Percentiles rank a stretch among this genome's conserved stretches.
These are phyloP conservation scores for Tranzscheliella williamsii DNA, from an alignment of 1,284 basidiomycete species.

Conservation along the genomic window DNA sequence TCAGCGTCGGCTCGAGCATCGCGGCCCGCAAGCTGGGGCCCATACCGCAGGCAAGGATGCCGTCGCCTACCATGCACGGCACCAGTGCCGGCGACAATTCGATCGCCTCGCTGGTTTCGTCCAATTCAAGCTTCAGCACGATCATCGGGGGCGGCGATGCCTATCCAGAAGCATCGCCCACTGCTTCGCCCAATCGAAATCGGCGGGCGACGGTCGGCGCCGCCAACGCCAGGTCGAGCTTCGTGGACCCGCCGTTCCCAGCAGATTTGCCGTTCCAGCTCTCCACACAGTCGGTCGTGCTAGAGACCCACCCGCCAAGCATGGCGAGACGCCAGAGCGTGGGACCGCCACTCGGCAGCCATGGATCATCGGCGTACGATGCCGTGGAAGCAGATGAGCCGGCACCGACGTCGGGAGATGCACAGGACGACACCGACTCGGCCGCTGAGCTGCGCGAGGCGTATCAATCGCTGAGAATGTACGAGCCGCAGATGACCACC, in stretches of 20 bases:
- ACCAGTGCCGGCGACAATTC: slow-evolving; percentile 1
- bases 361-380: too few relatives aligned
- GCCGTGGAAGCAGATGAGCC: too few relatives aligned
- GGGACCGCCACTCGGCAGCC: too few relatives aligned
- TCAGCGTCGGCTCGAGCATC: not conserved
- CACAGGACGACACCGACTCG: slow-evolving; percentile 18
- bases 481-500: too few relatives aligned
- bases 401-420: too few relatives aligned
- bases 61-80: not conserved
- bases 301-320: too few relatives aligned
- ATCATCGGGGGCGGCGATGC: not conserved
- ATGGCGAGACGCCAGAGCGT: too few relatives aligned
- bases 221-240: slow-evolving; percentile 3
- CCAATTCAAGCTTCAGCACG: slow-evolving; percentile 9
- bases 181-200: slow-evolving; percentile 8
- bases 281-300: too few relatives aligned
- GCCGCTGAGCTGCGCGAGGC: slow-evolving; percentile 24
- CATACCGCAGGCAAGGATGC: not conserved
- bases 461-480: slow-evolving; percentile 11
- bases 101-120: slow-evolving; percentile 4
- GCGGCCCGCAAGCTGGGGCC: not conserved
- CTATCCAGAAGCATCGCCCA: slow-evolving; percentile 5
- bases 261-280: too few relatives aligned
- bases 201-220: slow-evolving; percentile 23
- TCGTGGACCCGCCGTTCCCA: not conserved